Evolutionary conservation across 306 rosid genomes (phyloP), one percentile per base, ranked within the genome.

Genomic region (Ceratonia siliqua): DNA sequence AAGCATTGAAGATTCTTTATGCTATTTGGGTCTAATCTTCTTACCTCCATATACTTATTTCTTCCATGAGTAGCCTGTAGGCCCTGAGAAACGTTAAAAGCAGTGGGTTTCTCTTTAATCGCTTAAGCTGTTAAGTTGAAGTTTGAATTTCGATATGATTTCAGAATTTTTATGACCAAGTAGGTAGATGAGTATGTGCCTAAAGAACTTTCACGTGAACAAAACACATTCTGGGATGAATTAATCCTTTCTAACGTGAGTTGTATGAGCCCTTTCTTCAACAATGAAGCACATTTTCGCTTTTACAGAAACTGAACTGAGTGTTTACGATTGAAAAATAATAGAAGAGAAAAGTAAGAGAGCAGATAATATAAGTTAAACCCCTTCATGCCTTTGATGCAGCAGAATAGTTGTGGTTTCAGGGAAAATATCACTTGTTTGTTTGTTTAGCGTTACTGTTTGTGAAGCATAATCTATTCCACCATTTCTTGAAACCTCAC

Each of bases 271-370:
- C 32, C 32, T 28, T 28, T 28, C 32, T 53, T 12, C 59, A 22
- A 22, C 22, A 32, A 22, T 21, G 33, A 22, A 22, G 59, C 59
- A 53, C 32, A 9, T 30, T 5, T 10, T 72, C 2, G 49, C 53
- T 18, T 59, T 59, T 45, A 48, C 69, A 58, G 78, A 20, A 27
- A 73, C 68, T 45, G 57, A 68, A 33, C 33, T 55, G 30, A 12
- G 27, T 2, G 14, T 17, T 4, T 18, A 50, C 62, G 33, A 49
- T 33, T 25, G 58, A 12, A 24, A 32, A 39, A 3, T 50, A 9
- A 2, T 5, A 18, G 6, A 17, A 46, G 17, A 28, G 22, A 48
- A 10, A 8, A 14, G 38, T 0, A 5, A 28, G 12, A 46, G 39
- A 5, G 13, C 17, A 8, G 2, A 62, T 0, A 2, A 8, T 28